These are phyloP conservation scores for Saccharomyces kudriavzevii DNA, from an alignment of 805 yeast genomes.

Conservation along the genomic window DNA sequence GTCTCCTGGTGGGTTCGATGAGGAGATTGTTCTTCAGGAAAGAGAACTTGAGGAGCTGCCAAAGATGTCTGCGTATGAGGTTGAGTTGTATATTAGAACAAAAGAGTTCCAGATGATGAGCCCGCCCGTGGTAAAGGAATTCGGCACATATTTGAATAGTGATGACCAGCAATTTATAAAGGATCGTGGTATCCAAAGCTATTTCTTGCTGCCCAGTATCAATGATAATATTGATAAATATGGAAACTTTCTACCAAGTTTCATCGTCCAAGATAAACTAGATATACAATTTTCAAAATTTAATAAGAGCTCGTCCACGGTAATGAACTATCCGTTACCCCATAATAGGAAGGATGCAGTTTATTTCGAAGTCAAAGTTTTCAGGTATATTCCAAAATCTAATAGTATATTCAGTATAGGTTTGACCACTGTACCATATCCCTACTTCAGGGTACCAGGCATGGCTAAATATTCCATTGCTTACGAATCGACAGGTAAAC, in stretches of 20 bases:
- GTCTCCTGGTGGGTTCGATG: constrained; percentile 26
- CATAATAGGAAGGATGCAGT: constrained; percentile 51
- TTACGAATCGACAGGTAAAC: constrained; percentile 64
- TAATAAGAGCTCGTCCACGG: constrained; percentile 28
- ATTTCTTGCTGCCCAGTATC: constrained; percentile 28
- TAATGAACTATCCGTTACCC: constrained; percentile 33
- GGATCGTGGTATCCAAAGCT: constrained; percentile 32
- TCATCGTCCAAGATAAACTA: constrained; percentile 29
- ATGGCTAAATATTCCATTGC: constrained; percentile 60
- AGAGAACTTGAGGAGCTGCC: constrained; percentile 21
- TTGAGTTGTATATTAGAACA: constrained; percentile 26
- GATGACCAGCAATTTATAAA: constrained; percentile 24
- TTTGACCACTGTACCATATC: constrained; percentile 63
- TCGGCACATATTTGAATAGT: constrained; percentile 25
- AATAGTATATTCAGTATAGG: constrained; percentile 58
- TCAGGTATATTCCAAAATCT: constrained; percentile 27
- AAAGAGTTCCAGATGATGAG: constrained; percentile 25
- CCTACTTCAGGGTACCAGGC: constrained; percentile 70
- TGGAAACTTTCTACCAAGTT: constrained; percentile 31
- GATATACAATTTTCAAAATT: constrained; percentile 26
- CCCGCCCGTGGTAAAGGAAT: constrained; percentile 27
- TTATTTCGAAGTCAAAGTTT: constrained; percentile 58
- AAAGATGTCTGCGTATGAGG: constrained; percentile 27
- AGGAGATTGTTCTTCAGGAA: constrained; percentile 17
- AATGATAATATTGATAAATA: constrained; percentile 28